These are phyloP conservation scores for Coemansia sp. DNA, from an alignment of 192 early-diverging fungal genomes.

Conservation along the genomic window DNA sequence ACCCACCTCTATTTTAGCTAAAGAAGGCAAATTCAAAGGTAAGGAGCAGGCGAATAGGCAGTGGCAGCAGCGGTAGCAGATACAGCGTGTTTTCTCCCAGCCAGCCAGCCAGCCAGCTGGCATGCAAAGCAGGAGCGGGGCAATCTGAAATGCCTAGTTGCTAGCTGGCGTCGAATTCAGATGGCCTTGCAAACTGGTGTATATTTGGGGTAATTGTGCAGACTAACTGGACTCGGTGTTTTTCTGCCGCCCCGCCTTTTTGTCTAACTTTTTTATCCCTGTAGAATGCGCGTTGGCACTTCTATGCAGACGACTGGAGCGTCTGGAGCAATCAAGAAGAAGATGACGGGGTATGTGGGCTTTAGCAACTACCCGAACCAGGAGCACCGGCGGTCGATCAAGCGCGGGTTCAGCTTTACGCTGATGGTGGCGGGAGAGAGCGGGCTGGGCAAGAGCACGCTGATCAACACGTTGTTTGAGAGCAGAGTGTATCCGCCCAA, in stretches of 20 bases:
- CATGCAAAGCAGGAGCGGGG: too few relatives aligned
- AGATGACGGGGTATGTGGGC: constrained; percentile 83
- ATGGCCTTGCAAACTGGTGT: too few relatives aligned
- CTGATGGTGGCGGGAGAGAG: constrained; percentile 95
- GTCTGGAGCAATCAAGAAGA: constrained; percentile 45
- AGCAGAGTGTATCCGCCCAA: constrained; percentile 81
- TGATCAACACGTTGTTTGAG: constrained; percentile 96
- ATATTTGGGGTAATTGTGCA: too few relatives aligned
- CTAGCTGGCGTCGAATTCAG: too few relatives aligned
- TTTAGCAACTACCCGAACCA: constrained; percentile 93
- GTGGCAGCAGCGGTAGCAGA: too few relatives aligned
- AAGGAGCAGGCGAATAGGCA: too few relatives aligned
- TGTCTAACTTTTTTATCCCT: background rate
- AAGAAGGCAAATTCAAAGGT: too few relatives aligned
- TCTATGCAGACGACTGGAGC: constrained; percentile 10
- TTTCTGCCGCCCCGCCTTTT: background rate
- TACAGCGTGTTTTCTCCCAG: too few relatives aligned
- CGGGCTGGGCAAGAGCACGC: constrained; percentile 93
- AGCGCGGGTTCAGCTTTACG: constrained; percentile 93
- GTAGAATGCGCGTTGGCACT: constrained; percentile 11
- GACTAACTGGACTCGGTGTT: background rate
- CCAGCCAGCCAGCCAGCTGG: too few relatives aligned
- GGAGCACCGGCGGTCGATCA: constrained; percentile 88
- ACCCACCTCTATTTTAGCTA: background rate
- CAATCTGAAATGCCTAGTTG: too few relatives aligned